Evolutionary conservation across 2,329 filamentous ascomycete genomes (phyloP).

Genomic region (Didymella glomerata): DNA sequence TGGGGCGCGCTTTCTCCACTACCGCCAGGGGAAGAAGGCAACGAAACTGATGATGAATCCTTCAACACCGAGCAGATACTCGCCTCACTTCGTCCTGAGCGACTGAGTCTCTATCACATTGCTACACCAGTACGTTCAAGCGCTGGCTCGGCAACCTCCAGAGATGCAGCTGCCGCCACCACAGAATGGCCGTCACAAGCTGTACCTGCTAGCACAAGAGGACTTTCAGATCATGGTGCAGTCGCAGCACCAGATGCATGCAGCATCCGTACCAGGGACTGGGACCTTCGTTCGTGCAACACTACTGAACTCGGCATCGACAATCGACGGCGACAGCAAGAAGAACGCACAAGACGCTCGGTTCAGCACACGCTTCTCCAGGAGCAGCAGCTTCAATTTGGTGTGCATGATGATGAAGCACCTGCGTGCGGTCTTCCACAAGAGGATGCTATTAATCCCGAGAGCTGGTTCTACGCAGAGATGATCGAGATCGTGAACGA

Average conservation of each 20-base stretch:
- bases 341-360: background rate
- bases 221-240: no score
- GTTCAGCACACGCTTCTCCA: no score
- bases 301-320: constrained; percentile 6
- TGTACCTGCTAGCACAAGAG: no score
- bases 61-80: constrained; percentile 11
- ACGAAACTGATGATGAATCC: background rate
- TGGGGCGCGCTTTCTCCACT: constrained; percentile 10
- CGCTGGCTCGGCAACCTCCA: background rate
- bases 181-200: background rate
- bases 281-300: constrained; percentile 6
- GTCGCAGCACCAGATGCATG: background rate
- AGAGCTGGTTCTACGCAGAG: constrained; percentile 6
- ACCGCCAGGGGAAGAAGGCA: background rate
- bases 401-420: background rate
- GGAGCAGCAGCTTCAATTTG: background rate
- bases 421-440: background rate
- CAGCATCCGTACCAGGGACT: constrained; percentile 4
- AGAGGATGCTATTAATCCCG: background rate
- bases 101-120: constrained; percentile 7
- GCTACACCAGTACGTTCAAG: background rate
- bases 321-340: background rate
- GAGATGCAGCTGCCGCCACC: background rate
- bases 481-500: constrained; percentile 4
- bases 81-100: constrained; percentile 7